phyloP scores from a whole-genome alignment of 768 basidiomycete species.

The Mycena olivaceomarginata region DNA sequence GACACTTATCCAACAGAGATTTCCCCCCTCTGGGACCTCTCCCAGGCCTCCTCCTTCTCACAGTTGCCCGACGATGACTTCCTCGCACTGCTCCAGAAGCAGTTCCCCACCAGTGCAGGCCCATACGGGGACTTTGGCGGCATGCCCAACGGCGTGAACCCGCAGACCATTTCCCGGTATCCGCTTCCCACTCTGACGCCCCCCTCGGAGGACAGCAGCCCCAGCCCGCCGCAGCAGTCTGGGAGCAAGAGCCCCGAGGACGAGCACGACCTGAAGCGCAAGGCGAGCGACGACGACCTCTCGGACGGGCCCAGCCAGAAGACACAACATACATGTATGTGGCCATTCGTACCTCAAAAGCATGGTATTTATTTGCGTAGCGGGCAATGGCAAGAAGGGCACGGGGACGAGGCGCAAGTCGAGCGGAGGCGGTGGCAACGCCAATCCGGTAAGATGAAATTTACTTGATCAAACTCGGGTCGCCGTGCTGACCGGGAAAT shows the following conservation, averaged over 20 bases:
- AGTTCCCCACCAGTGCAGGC: conserved; percentile 67
- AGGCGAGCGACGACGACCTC: conserved; percentile 79
- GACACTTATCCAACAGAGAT: conserved; percentile 67
- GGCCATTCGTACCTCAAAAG: conserved; percentile 10
- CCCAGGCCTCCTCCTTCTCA: conserved; percentile 75
- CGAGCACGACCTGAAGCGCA: conserved; percentile 81
- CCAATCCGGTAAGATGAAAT: conserved; percentile 17
- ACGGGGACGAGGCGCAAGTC: conserved; percentile 61
- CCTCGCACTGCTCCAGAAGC: conserved; percentile 85
- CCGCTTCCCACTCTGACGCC: conserved; percentile 74
- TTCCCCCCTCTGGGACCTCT: conserved; percentile 81
- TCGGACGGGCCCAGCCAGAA: conserved; percentile 82
- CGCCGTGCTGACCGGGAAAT: conserved; percentile 19
- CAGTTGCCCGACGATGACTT: conserved; percentile 86
- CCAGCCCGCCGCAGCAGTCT: conserved; percentile 78
- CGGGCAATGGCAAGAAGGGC: conserved; percentile 50
- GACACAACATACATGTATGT: conserved; percentile 77
- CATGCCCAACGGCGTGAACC: conserved; percentile 69
- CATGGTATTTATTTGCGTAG: conserved; percentile 28
- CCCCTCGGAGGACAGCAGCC: conserved; percentile 85
- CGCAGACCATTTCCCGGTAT: conserved; percentile 72
- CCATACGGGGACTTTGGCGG: conserved; percentile 40
- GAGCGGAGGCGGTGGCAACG: conserved; percentile 43
- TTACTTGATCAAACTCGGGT: neutral
- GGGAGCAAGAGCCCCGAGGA: conserved; percentile 58